Base-by-base conservation (phyloP, 1,284 basidiomycete genomes). In the Trichosporon coremiiforme region DNA sequence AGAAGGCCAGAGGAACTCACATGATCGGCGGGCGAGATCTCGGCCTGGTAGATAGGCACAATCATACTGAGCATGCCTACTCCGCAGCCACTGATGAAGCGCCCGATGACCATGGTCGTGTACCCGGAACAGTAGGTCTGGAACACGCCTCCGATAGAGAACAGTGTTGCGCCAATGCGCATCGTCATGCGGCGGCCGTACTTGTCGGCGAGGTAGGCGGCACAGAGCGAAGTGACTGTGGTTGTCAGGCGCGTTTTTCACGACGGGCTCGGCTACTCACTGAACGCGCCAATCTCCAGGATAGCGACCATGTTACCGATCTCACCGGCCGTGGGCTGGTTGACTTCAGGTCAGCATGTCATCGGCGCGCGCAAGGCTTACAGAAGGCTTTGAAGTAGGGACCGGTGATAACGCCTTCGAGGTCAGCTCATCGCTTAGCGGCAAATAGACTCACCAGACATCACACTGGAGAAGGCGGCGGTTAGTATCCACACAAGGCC, bases 41-140 rank as follows among this genome's bases (percentile, higher is more conserved):
- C 70, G 31, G 79, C 80, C 75, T 82, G 96, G 82, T 98, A 99
- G 71, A 98, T 97, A 6, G 96, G 96, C 25, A 98, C 96, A 73
- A 98, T 94, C 71, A 95, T 98, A 67, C 93, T 93, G 77, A 98
- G 86, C 74, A 98, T 86, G 13, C 95, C 96, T 13, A 99, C 96
- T 15, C 96, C 96, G 76, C 93, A 94, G 1, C 95, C 96, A 72
- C 91, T 92, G 69, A 95, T 85, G 63, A 98, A 85, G 53, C 96
- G 87, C 13, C 96, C 96, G 7, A 93, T 72, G 53, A 97, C 88
- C 95, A 99, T 98, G 65, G 87, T 85, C 79, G 86, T 87, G 83
- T 92, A 97, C 3, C 95, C 93, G 4, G 85, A 85, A 8, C 94
- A 92, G 75, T 93, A 90, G 0, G 95, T 94, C 84, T 98, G 96